phyloP scores from a whole-genome alignment of 2,329 filamentous ascomycete genomes.

The Penicillium sclerotiorum region DNA sequence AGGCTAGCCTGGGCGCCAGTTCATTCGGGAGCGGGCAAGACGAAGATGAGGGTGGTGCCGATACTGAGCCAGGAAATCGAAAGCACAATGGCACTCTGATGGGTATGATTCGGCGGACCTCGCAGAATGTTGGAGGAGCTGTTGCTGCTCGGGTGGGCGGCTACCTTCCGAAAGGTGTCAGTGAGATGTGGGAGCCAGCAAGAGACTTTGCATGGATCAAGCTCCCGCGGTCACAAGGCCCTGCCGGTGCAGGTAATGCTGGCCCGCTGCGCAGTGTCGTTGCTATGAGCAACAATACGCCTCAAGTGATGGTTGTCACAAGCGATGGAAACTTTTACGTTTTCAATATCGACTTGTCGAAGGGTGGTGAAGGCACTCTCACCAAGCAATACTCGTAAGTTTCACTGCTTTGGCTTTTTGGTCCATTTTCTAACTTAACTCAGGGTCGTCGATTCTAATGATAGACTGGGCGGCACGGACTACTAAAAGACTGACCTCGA shows the following conservation, averaged over 20 bases:
- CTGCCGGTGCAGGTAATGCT: slow-evolving; percentile 41
- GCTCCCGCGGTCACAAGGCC: slow-evolving; percentile 64
- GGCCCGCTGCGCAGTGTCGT: slow-evolving; percentile 84
- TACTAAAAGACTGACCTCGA: slow-evolving; percentile 28
- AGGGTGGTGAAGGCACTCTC: slow-evolving; percentile 87
- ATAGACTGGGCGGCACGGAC: slow-evolving; percentile 42
- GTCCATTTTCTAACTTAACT: slow-evolving; percentile 15
- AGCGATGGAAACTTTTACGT: slow-evolving; percentile 95
- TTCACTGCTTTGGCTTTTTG: neutral
- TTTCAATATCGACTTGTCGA: slow-evolving; percentile 92
- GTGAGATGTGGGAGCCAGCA: slow-evolving; percentile 95
- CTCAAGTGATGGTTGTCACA: slow-evolving; percentile 97
- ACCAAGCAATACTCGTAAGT: slow-evolving; percentile 92
- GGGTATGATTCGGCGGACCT: slow-evolving; percentile 89
- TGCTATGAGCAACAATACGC: slow-evolving; percentile 91
- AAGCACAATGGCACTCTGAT: slow-evolving; percentile 75
- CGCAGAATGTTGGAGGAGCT: slow-evolving; percentile 86
- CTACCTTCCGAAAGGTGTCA: slow-evolving; percentile 89
- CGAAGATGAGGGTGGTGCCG: slow-evolving; percentile 37
- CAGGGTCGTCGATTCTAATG: slow-evolving; percentile 49
- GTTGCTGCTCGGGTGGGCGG: slow-evolving; percentile 87
- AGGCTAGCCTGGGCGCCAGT: slow-evolving; percentile 30
- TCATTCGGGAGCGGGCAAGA: slow-evolving; percentile 31
- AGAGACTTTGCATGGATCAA: slow-evolving; percentile 97
- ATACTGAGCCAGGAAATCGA: slow-evolving; percentile 41